Percentiles rank a stretch among this genome's conserved stretches.
phyloP scores from a whole-genome alignment of 2,329 filamentous ascomycete species.

The Alternaria sp. region DNA sequence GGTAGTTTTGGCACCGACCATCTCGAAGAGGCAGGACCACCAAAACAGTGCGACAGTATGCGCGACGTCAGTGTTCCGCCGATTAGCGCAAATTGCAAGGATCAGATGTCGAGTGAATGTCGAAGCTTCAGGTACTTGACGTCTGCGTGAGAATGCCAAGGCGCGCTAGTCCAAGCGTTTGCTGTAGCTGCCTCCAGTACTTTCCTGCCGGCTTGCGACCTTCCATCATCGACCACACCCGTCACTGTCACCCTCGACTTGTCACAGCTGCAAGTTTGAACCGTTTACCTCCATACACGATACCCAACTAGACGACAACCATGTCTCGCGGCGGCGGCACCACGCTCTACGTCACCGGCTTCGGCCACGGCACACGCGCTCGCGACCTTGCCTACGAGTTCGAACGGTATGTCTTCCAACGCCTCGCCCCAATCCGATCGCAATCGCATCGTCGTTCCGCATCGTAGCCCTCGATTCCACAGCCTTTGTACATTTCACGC shows the following conservation, averaged over 20 bases:
- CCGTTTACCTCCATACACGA: conserved; percentile 9
- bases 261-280: conserved; percentile 16
- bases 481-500: conserved; percentile 6
- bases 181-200: conserved; percentile 12
- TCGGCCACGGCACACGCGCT: conserved; percentile 97
- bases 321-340: conserved; percentile 94
- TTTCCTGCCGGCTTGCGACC: conserved; percentile 14
- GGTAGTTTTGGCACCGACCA: background rate
- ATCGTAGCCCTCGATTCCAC: conserved; percentile 18
- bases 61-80: background rate
- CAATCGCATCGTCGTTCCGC: conserved; percentile 38
- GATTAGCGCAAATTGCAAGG: background rate
- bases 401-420: conserved; percentile 89
- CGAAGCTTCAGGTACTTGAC: background rate
- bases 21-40: background rate
- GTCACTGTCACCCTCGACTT: conserved; percentile 13
- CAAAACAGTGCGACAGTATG: background rate
- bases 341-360: conserved; percentile 98
- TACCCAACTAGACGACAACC: conserved; percentile 26
- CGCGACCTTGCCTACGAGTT: conserved; percentile 99
- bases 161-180: conserved; percentile 14
- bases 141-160: conserved; percentile 12
- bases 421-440: conserved; percentile 44
- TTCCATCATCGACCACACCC: conserved; percentile 21
- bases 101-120: background rate